Evolutionary conservation across 192 early-diverging fungal genomes (phyloP), one percentile per base, ranked within the genome.

Genomic region (Coemansia sp.): DNA sequence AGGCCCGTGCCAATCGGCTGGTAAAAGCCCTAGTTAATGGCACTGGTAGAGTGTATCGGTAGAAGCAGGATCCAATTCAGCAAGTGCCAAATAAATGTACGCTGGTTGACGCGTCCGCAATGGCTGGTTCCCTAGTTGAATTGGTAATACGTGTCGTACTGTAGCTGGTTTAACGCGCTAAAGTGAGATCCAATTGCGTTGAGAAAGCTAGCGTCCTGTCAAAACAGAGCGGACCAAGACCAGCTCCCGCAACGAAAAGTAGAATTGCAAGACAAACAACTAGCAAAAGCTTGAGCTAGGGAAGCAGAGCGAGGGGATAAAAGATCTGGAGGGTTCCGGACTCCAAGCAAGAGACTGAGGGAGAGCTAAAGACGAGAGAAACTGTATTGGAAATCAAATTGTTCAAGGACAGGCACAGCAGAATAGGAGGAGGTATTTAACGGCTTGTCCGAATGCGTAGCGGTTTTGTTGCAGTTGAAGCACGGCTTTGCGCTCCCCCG

Each of bases 351-450:
- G 55, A 68, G 8, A 12, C 41, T 9, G 15, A 47, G 29, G 39
- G 43, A 21, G 23, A 21, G 23, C 41, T 12, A 10, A 17, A 17
- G 22, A 25, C 21, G 27, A 45, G 23, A 15, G 15, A 64, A 68
- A 66, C 69, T 55, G 63, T 60, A 65, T 68, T 71, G 69, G 67
- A 71, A 79, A 79, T 79, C 65, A 63, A 71, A 79, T 80, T 80
- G 77, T 80, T 80, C 72, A 65, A 17, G 57, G 32, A 38, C 47
- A 58, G 59, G 69, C 50, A 35, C 57, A 65, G 72, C 72, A 74
- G 77, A 80, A 74, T 74, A 70, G 50, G 62, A 67, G 38, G 72
- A 67, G 71, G 68, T 67, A 74, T 79, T 79, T 73, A 79, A 73
- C 64, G 62, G 63, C 71, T 73, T 72, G 69, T 73, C 67, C 62